Conservation (phyloP, 495 filamentous ascomycete species). For the Penicillium cataractarum region DNA sequence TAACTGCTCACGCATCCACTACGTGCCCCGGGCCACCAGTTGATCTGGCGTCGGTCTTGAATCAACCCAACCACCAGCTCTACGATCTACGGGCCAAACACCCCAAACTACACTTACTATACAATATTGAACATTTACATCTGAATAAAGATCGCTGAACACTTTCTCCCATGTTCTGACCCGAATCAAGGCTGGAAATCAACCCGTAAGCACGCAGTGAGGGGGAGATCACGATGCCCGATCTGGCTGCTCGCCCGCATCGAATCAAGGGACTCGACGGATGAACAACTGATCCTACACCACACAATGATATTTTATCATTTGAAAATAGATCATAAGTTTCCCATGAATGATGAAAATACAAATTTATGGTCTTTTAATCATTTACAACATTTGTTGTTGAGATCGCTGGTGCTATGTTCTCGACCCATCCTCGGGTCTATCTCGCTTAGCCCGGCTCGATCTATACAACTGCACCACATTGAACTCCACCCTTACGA, state of each 20-base stretch:
- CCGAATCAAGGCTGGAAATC: neutral
- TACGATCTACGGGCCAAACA: neutral
- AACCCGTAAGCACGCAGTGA: neutral
- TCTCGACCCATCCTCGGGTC: neutral
- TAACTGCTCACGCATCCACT: neutral
- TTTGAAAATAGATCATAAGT: neutral
- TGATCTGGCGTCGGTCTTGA: neutral
- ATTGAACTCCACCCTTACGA: neutral
- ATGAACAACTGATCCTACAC: slow-evolving; percentile 15
- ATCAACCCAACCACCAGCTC: neutral
- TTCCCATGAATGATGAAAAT: neutral
- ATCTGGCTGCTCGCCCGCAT: slow-evolving; percentile 1
- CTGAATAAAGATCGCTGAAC: neutral
- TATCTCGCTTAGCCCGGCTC: slow-evolving; percentile 19
- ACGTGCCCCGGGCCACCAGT: neutral
- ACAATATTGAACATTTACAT: neutral
- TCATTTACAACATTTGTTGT: neutral
- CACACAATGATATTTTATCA: neutral
- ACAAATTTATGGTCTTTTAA: neutral
- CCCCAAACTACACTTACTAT: neutral
- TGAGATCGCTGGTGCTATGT: slow-evolving; percentile 19
- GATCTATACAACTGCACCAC: slow-evolving; percentile 15
- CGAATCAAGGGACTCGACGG: slow-evolving; percentile 19
- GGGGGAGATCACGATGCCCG: slow-evolving; percentile 7
- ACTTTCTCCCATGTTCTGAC: neutral